A percentile compares a stretch with the other conserved stretches of the same genome.
Conservation (phyloP, 176 grass and related monocot species). For the Phragmites australis region DNA sequence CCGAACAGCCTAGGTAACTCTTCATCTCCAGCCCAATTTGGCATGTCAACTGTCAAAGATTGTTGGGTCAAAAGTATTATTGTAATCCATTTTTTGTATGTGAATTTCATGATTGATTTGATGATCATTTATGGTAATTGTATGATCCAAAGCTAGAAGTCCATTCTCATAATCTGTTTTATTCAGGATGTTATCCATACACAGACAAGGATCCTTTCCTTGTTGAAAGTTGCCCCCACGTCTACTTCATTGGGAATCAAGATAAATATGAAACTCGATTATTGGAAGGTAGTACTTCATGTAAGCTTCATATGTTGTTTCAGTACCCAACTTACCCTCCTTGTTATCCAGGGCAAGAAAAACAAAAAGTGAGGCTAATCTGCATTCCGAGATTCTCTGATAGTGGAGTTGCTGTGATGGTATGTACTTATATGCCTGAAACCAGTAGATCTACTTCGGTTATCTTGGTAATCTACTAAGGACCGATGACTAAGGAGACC, state of each 20-base stretch:
- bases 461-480: not conserved
- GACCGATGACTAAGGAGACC: not conserved
- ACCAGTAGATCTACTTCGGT: not conserved
- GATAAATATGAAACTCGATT: constrained; percentile 80
- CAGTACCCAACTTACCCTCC: constrained; percentile 20
- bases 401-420: constrained; percentile 81
- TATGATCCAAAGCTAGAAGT: not conserved
- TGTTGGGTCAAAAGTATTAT: not conserved
- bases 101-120: not conserved
- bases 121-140: constrained; percentile 2
- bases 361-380: constrained; percentile 82
- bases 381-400: constrained; percentile 88
- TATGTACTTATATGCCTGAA: constrained; percentile 39
- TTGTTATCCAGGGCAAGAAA: constrained; percentile 67
- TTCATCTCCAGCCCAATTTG: not conserved
- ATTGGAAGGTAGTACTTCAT: constrained; percentile 60
- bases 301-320: constrained; percentile 19
- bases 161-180: constrained; percentile 20
- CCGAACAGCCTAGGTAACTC: constrained; percentile 88
- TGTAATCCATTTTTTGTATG: not conserved
- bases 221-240: constrained; percentile 84
- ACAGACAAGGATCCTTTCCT: constrained; percentile 98
- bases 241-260: constrained; percentile 96
- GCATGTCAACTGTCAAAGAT: constrained; percentile 9
- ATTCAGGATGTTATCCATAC: constrained; percentile 91